These are phyloP conservation scores for Ophiostoma himal-ulmi DNA, from an alignment of 2,329 filamentous ascomycete species.

Conservation along the genomic window DNA sequence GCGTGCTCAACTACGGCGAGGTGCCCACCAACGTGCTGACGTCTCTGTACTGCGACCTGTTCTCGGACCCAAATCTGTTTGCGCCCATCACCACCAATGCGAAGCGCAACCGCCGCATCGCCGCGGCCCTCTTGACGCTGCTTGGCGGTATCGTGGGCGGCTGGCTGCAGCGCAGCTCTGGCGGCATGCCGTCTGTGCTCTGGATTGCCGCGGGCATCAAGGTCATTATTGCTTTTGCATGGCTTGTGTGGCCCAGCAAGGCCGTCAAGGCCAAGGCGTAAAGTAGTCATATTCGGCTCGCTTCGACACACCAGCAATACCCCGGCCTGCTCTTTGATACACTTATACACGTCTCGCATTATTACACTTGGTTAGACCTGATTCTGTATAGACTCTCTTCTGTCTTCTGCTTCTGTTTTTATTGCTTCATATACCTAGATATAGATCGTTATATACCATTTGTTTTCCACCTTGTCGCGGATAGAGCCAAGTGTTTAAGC, in stretches of 20 bases:
- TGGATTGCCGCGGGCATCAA: conserved; percentile 58
- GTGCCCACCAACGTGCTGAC: conserved; percentile 53
- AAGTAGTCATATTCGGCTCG: not conserved
- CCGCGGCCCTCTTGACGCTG: conserved; percentile 45
- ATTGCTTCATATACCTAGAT: not conserved
- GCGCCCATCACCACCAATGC: conserved; percentile 40
- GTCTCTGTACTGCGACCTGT: conserved; percentile 48
- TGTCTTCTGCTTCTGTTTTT: not conserved
- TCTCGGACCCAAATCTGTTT: conserved; percentile 47
- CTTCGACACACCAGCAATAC: not conserved
- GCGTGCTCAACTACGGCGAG: conserved; percentile 48
- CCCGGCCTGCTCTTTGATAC: not conserved
- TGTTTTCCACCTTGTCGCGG: not conserved
- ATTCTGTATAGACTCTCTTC: not conserved
- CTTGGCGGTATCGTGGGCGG: conserved; percentile 48
- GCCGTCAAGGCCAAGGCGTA: conserved; percentile 7
- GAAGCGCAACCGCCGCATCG: conserved; percentile 47
- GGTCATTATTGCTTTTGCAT: conserved; percentile 48
- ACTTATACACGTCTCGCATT: not conserved
- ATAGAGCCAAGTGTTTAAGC: not conserved
- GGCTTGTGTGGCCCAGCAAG: conserved; percentile 53
- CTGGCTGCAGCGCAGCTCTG: conserved; percentile 45
- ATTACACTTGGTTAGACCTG: not conserved
- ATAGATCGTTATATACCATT: not conserved
- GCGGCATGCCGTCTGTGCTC: conserved; percentile 38